These are phyloP conservation scores for Umbelopsis sp. DNA, from an alignment of 192 early-diverging fungal genomes.

Conservation along the genomic window DNA sequence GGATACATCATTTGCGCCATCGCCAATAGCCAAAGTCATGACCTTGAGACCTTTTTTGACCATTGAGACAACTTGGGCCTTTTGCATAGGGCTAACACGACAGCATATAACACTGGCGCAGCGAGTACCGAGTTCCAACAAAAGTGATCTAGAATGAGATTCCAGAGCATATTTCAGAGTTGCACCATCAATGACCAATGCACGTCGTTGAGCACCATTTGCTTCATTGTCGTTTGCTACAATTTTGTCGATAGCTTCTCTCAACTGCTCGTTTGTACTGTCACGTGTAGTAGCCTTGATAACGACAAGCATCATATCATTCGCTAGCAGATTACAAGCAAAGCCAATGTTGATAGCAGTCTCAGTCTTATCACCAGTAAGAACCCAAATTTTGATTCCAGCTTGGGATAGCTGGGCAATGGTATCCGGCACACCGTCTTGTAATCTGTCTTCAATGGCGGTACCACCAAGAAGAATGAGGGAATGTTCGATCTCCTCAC, in stretches of 20 bases:
- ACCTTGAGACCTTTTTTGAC: conserved; percentile 83
- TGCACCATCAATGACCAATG: conserved; percentile 91
- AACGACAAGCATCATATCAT: conserved; percentile 83
- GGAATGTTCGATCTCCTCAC: conserved; percentile 79
- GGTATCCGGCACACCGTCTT: conserved; percentile 95
- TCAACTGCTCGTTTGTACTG: conserved; percentile 65
- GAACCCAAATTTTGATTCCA: conserved; percentile 95
- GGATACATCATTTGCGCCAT: conserved; percentile 96
- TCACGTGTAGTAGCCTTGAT: conserved; percentile 63
- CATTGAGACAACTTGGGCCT: conserved; percentile 91
- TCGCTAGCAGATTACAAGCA: conserved; percentile 86
- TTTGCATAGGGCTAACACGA: conserved; percentile 94
- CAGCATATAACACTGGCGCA: conserved; percentile 93
- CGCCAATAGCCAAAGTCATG: conserved; percentile 92
- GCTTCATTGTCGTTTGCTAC: conserved; percentile 34
- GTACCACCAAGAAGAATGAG: conserved; percentile 92
- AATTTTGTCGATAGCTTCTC: conserved; percentile 67
- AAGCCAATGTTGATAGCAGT: conserved; percentile 98
- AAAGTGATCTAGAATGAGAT: conserved; percentile 51
- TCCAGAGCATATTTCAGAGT: conserved; percentile 81
- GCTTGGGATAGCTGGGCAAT: conserved; percentile 83
- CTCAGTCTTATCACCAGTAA: conserved; percentile 97
- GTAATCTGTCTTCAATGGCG: conserved; percentile 96
- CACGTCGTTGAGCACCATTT: conserved; percentile 43
- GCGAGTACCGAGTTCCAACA: conserved; percentile 75